Percentiles rank a stretch among this genome's conserved stretches.
Conservation (phyloP, 1,284 basidiomycete species). For the Rhodotorula glutinis region DNA sequence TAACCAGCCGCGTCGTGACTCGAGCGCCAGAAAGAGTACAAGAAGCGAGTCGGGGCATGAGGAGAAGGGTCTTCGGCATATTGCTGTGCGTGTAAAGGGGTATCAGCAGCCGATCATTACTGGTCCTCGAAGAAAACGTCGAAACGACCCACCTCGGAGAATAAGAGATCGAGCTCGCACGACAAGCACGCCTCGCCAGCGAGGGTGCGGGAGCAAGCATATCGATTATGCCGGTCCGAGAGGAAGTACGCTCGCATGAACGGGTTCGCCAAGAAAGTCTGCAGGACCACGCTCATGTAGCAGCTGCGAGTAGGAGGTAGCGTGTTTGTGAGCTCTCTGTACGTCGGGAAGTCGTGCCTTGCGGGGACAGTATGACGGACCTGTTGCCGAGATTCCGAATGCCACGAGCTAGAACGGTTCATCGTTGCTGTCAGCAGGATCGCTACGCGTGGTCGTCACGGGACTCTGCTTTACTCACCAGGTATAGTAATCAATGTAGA, state of each 20-base stretch:
- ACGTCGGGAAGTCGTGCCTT: too few relatives aligned
- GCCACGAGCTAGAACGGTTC: conserved; percentile 58
- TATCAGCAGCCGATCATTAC: neutral
- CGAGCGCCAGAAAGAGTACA: conserved; percentile 81
- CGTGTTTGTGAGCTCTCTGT: too few relatives aligned
- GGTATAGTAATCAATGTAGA: neutral
- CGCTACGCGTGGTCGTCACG: neutral
- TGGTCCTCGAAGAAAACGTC: neutral
- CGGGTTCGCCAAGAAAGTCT: conserved; percentile 90
- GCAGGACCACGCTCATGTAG: conserved; percentile 88
- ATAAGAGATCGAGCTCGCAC: conserved; percentile 92
- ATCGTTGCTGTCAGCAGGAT: too few relatives aligned
- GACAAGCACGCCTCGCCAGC: conserved; percentile 67
- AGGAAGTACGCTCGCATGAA: conserved; percentile 86
- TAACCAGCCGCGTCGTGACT: conserved; percentile 81
- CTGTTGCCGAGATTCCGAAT: conserved; percentile 73
- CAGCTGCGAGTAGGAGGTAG: conserved; percentile 68
- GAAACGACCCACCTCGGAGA: conserved; percentile 63
- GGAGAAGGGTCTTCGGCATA: conserved; percentile 67
- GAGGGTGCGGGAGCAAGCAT: conserved; percentile 55
- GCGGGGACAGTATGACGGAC: neutral
- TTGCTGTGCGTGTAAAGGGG: conserved; percentile 54
- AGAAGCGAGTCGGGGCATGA: conserved; percentile 77
- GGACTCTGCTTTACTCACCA: neutral
- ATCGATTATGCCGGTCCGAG: conserved; percentile 73